phyloP scores from a whole-genome alignment of 106 monocot genomes.

The Hemerocallis citrina region DNA sequence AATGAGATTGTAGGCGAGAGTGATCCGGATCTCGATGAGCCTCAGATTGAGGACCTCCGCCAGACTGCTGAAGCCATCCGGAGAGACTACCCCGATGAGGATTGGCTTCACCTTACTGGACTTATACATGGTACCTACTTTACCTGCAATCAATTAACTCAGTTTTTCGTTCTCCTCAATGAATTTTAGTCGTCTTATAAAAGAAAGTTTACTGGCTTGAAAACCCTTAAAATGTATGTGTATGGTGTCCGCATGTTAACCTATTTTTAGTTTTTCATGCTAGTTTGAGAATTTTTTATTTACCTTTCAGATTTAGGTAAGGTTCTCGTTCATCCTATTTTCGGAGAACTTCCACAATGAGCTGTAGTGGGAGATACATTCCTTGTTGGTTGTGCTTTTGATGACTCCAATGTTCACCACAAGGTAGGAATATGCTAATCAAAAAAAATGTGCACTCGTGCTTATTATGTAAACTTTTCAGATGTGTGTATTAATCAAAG shows the following conservation, averaged over 20 bases:
- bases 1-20: conserved; percentile 47
- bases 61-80: conserved; percentile 52
- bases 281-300: background rate
- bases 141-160: no score
- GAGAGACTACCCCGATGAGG: conserved; percentile 36
- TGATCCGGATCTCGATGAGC: conserved; percentile 48
- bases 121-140: conserved; percentile 54
- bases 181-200: background rate
- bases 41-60: conserved; percentile 49
- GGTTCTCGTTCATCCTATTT: conserved; percentile 71
- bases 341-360: conserved; percentile 91
- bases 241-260: no score
- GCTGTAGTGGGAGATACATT: conserved; percentile 88
- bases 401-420: conserved; percentile 63
- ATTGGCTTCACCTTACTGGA: conserved; percentile 48
- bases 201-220: no score
- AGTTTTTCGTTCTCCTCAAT: background rate
- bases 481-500: background rate
- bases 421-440: conserved; percentile 27
- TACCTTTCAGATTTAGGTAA: conserved; percentile 66
- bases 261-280: background rate
- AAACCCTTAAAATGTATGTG: no score
- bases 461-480: background rate
- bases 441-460: no score
- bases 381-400: conserved; percentile 77